These are phyloP conservation scores for Sarcomyxa edulis DNA, from an alignment of 768 basidiomycete genomes.

Conservation along the genomic window DNA sequence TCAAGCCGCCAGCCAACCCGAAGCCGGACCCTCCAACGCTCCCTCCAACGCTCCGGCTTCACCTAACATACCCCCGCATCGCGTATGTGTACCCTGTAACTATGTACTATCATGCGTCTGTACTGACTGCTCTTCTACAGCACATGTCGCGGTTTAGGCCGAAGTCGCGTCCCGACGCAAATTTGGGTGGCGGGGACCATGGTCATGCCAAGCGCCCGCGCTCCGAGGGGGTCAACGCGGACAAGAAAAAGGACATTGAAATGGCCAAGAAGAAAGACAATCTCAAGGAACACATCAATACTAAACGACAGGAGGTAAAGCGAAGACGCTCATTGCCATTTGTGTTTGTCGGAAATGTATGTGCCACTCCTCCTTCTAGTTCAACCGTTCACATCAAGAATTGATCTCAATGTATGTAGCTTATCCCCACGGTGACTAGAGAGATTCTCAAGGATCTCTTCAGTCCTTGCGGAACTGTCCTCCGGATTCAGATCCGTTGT, in stretches of 20 bases:
- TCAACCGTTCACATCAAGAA: not conserved
- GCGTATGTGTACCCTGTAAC: no score
- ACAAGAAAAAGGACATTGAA: slow-evolving; percentile 18
- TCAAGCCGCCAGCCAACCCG: no score
- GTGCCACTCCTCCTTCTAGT: slow-evolving; percentile 13
- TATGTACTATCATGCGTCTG: no score
- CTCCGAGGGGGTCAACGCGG: slow-evolving; percentile 1
- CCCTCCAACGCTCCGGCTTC: no score
- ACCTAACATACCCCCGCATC: no score
- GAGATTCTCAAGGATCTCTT: slow-evolving; percentile 28
- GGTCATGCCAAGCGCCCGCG: slow-evolving; percentile 3
- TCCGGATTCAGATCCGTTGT: slow-evolving; percentile 33
- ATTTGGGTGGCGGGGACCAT: not conserved
- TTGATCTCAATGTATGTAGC: slow-evolving; percentile 15
- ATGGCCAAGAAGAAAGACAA: slow-evolving; percentile 18
- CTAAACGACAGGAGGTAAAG: slow-evolving; percentile 8
- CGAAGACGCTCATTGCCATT: no score
- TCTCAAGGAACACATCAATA: slow-evolving; percentile 1
- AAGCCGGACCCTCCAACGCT: no score
- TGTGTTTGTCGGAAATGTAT: slow-evolving; percentile 62
- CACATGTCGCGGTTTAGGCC: no score
- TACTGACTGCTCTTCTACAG: no score
- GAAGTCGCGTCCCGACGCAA: slow-evolving; percentile 1
- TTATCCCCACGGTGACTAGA: slow-evolving; percentile 29
- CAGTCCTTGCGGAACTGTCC: slow-evolving; percentile 27